Evolutionary conservation across 371 early-diverging fungal genomes (phyloP).

Genomic region (Scutellospora calospora): DNA sequence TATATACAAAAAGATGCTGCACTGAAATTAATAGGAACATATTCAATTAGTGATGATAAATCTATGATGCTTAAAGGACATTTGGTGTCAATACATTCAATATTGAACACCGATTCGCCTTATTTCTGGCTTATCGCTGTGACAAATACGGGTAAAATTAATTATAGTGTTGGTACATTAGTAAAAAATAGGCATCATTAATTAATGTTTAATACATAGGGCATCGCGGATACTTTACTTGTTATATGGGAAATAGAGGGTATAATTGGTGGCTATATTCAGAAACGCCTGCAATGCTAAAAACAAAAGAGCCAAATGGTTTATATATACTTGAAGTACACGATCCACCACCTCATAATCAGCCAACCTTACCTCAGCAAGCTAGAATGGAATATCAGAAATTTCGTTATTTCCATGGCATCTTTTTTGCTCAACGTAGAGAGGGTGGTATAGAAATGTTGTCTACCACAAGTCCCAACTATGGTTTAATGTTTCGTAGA

Average conservation of each 20-base stretch:
- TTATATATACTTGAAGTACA: constrained; percentile 26
- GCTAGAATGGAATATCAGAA: background rate
- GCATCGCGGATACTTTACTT: constrained; percentile 43
- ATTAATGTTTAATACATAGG: background rate
- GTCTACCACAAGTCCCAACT: constrained; percentile 23
- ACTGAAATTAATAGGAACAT: background rate
- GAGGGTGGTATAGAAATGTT: background rate
- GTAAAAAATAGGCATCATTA: background rate
- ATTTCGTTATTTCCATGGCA: constrained; percentile 21
- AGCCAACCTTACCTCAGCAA: background rate
- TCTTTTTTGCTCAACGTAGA: constrained; percentile 35
- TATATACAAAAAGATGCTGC: background rate
- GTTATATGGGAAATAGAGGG: constrained; percentile 7
- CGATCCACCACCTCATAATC: constrained; percentile 19
- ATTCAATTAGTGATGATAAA: constrained; percentile 21
- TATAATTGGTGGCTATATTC: constrained; percentile 4
- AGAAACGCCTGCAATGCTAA: background rate
- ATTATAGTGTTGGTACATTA: background rate
- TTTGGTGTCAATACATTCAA: constrained; percentile 23
- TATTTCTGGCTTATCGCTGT: constrained; percentile 32
- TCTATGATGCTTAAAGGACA: background rate
- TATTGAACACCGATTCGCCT: constrained; percentile 36
- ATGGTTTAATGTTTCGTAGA: constrained; percentile 37
- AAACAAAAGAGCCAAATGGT: constrained; percentile 34
- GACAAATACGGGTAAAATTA: constrained; percentile 32